Evolutionary conservation across 441 rosid genomes (phyloP).

Genomic region (Populus tomentosa): DNA sequence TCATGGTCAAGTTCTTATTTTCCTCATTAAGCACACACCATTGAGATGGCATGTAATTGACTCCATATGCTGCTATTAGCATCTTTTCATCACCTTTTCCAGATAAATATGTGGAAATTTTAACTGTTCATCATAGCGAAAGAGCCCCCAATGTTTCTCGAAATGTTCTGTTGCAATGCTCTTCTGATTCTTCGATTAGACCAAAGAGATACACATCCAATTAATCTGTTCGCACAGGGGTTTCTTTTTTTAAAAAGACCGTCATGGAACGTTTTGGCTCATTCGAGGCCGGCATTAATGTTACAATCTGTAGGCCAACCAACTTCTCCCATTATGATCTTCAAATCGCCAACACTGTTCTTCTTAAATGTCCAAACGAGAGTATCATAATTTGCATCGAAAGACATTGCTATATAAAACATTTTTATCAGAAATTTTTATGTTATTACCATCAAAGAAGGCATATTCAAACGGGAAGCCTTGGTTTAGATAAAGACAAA

Average conservation of each 20-base stretch:
- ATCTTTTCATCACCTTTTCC: slow-evolving; percentile 48
- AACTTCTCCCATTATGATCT: slow-evolving; percentile 25
- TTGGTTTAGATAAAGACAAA: no score
- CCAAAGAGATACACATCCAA: slow-evolving; percentile 22
- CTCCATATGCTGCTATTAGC: slow-evolving; percentile 58
- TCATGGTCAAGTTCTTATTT: not conserved
- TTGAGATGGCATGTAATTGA: slow-evolving; percentile 46
- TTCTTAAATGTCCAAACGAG: no score
- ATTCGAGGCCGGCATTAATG: slow-evolving; percentile 19
- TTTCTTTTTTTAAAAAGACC: slow-evolving; percentile 65
- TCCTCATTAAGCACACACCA: slow-evolving; percentile 54
- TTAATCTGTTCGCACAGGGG: slow-evolving; percentile 52
- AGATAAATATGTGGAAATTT: slow-evolving; percentile 65
- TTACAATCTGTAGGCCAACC: slow-evolving; percentile 93
- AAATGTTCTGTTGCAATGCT: slow-evolving; percentile 60
- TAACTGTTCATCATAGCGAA: slow-evolving; percentile 61
- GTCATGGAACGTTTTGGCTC: slow-evolving; percentile 58
- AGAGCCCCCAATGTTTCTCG: slow-evolving; percentile 90
- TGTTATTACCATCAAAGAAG: no score
- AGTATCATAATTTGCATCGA: no score
- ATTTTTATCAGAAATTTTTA: no score
- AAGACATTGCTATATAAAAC: no score
- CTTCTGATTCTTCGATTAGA: slow-evolving; percentile 61
- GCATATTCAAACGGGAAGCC: no score
- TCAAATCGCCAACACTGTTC: no score